Evolutionary conservation across 805 yeast genomes (phyloP), one percentile per base, ranked within the genome.

Genomic region (Cyberlindnera japonica): DNA sequence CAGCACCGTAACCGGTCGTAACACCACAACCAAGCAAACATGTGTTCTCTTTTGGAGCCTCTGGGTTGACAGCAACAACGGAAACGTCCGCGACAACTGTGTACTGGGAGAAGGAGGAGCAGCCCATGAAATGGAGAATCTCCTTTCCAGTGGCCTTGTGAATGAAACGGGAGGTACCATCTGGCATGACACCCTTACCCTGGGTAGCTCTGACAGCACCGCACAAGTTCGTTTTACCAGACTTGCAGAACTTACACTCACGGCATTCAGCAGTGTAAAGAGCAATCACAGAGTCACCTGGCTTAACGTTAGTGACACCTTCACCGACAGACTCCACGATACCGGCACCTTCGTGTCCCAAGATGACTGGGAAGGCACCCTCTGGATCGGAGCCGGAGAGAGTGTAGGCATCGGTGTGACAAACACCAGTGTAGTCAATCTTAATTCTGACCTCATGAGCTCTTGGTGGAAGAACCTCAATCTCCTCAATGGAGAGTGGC

Each of bases 341-440:
- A 59, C 99, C 99, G 28, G 97, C 96, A 67, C 97, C 96, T 67
- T 93, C 99, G 67, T 93, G 99, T 48, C 99, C 99, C 57, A 95
- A 74, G 46, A 93, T 69, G 15, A 81, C 83, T 14, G 98, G 98
- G 77, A 89, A 89, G 12, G 83, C 85, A 55, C 98, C 99, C 69
- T 93, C 99, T 40, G 98, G 93, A 65, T 93, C 99, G 42, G 71
- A 75, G 45, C 99, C 99, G 35, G 95, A 82, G 51, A 93, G 74
- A 10, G 98, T 91, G 73, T 83, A 93, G 28, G 97, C 97, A 63
- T 93, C 99, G 25, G 99, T 93, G 71, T 93, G 99, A 66, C 99
- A 93, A 28, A 93, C 96, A 62, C 97, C 99, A 22, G 97, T 85
- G 69, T 84, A 75, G 37, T 72, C 72, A 43, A 93, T 68, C 67